phyloP scores from a whole-genome alignment of 1,284 basidiomycete genomes.

The Mycosarcoma mackinlayi region DNA sequence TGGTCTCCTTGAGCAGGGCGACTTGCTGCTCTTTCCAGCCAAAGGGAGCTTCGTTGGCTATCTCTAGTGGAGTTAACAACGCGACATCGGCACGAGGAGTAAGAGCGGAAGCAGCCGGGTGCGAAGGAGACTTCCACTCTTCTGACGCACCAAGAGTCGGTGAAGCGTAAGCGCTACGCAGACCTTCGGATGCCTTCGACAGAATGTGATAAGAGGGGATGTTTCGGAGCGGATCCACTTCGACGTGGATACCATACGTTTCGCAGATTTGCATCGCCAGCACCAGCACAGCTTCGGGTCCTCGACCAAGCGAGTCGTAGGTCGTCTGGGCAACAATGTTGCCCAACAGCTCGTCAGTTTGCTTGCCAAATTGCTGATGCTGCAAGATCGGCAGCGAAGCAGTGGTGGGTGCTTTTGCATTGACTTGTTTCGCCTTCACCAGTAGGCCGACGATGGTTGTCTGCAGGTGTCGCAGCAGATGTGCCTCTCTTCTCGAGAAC shows the following conservation, averaged over 20 bases:
- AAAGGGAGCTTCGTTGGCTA: constrained; percentile 70
- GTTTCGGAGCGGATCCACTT: constrained; percentile 51
- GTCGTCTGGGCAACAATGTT: constrained; percentile 48
- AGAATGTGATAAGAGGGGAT: constrained; percentile 59
- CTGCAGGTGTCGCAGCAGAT: constrained; percentile 59
- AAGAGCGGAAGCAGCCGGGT: background rate
- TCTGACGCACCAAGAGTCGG: constrained; percentile 24
- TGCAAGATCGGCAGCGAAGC: constrained; percentile 34
- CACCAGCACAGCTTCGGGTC: constrained; percentile 59
- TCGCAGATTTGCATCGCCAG: constrained; percentile 65
- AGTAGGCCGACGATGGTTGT: constrained; percentile 52
- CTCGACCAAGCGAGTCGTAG: constrained; percentile 31
- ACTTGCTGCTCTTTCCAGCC: constrained; percentile 95
- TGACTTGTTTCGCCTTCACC: constrained; percentile 32
- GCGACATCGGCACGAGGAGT: constrained; percentile 6
- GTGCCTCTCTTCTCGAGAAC: constrained; percentile 57
- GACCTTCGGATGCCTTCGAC: constrained; percentile 39
- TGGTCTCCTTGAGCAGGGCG: constrained; percentile 87
- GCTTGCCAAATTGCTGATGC: constrained; percentile 26
- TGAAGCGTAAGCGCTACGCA: constrained; percentile 49
- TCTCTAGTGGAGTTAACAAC: constrained; percentile 32
- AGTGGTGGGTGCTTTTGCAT: constrained; percentile 18
- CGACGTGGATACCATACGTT: constrained; percentile 63
- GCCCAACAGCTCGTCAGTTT: constrained; percentile 30
- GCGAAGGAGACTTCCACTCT: constrained; percentile 23